Base-by-base conservation (phyloP, 2,329 filamentous ascomycete species). In the Beauveria asiatica region DNA sequence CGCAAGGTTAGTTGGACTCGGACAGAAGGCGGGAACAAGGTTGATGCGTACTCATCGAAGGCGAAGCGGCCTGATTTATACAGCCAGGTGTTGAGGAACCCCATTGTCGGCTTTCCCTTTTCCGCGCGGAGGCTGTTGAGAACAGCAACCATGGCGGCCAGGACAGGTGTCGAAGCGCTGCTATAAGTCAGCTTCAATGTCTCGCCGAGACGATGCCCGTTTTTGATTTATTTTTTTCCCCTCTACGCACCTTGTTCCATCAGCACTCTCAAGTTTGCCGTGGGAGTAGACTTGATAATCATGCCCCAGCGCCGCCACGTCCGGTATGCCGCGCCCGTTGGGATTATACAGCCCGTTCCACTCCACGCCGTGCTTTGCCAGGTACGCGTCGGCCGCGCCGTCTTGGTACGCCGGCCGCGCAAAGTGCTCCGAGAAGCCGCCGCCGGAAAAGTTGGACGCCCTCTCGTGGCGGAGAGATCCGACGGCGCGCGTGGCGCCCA, bases 61-160 rank as follows among this genome's bases (percentile, higher is more conserved):
- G 63, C 73, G 10, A 57, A 39, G 5, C 63, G 52, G 1, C 70
- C 72, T 25, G 66, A 61, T 9, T 68, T 67, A 65, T 86, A 86
- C 17, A 87, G 71, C 79, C 81, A 84, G 1, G 83, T 83, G 68
- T 86, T 86, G 27, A 87, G 69, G 66, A 85, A 86, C 1, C 84
- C 83, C 65, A 87, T 71, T 0, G 74, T 67, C 7, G 78, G 69
- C 67, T 79, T 78, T 1, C 82, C 81, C n/a, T 74, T 73, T 17
- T 78, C 73, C 52, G 88, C 71, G 37, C 85, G 76, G 23, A 82
- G 80, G 62, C 85, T 83, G 67, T 90, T 90, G 55, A 90, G 70
- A 42, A 88, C 77, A 1, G 82, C 78, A 53, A 90, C 74, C 63
- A 90, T 78, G 16, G 79, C 80, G 0, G 86, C 85, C 54, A 87